These are phyloP conservation scores for Nyctanthes arbortristis DNA, from an alignment of 257 asterid genomes.

Conservation along the genomic window DNA sequence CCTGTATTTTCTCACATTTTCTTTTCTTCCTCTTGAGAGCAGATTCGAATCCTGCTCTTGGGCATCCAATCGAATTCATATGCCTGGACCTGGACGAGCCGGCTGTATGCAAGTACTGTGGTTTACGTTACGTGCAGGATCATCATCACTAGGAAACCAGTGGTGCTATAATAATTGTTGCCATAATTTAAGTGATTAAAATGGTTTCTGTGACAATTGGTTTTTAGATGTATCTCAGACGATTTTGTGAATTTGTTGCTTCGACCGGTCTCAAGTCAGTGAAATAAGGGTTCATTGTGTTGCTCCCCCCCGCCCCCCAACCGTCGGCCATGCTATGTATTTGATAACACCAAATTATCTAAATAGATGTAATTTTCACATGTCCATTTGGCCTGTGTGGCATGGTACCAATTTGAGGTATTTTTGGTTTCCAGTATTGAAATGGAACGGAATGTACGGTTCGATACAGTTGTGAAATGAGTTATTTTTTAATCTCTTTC, in stretches of 20 bases:
- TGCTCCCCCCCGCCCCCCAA: background rate
- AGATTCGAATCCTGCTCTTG: slow-evolving; percentile 76
- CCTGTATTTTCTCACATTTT: background rate
- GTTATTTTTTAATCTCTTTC: too few relatives aligned
- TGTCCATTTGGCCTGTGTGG: background rate
- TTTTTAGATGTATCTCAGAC: background rate
- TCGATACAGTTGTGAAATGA: too few relatives aligned
- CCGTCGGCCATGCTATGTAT: background rate
- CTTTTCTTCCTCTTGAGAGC: slow-evolving; percentile 26
- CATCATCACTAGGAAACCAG: slow-evolving; percentile 68
- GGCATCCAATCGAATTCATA: slow-evolving; percentile 93
- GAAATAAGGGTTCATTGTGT: background rate
- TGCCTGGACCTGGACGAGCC: slow-evolving; percentile 87
- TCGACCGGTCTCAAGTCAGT: background rate
- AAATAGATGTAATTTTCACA: background rate
- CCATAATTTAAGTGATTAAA: background rate
- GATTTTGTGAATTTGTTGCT: background rate
- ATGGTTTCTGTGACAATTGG: background rate
- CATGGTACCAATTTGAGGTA: background rate
- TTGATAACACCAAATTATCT: background rate
- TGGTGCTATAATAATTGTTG: background rate
- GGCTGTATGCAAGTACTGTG: slow-evolving; percentile 89
- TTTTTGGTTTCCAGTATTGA: background rate
- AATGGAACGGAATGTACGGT: too few relatives aligned
- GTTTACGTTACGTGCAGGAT: slow-evolving; percentile 76